Conservation (phyloP, 2,329 filamentous ascomycete genomes). For the Domatiomyces catenatus region DNA sequence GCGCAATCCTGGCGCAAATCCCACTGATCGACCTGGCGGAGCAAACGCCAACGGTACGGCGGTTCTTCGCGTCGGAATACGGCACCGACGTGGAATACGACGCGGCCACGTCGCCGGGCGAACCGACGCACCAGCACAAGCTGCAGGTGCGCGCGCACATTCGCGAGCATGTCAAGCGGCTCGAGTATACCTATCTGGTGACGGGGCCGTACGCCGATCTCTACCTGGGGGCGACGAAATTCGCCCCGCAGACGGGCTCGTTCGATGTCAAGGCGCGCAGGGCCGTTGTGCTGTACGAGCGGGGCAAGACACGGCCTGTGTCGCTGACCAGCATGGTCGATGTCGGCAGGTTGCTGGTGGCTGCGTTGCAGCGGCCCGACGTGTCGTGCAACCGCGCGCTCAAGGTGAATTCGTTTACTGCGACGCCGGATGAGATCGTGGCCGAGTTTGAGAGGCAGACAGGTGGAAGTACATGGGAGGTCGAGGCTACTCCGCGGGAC, state of each 20-base stretch:
- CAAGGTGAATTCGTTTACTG: slow-evolving; percentile 54
- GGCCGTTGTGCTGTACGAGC: slow-evolving; percentile 46
- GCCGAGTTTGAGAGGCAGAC: slow-evolving; percentile 52
- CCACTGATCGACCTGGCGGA: slow-evolving; percentile 46
- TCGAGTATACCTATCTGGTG: slow-evolving; percentile 52
- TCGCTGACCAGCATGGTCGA: slow-evolving; percentile 56
- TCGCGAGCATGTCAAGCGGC: slow-evolving; percentile 31
- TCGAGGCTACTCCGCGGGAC: slow-evolving; percentile 37
- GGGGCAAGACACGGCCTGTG: slow-evolving; percentile 43
- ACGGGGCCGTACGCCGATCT: slow-evolving; percentile 55
- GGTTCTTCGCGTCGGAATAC: slow-evolving; percentile 55
- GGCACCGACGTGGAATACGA: slow-evolving; percentile 50
- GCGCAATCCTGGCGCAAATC: slow-evolving; percentile 44
- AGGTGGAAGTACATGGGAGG: slow-evolving; percentile 34
- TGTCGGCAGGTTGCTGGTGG: slow-evolving; percentile 49
- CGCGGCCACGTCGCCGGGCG: slow-evolving; percentile 35
- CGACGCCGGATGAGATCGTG: slow-evolving; percentile 46
- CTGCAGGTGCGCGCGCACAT: slow-evolving; percentile 48
- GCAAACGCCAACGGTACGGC: slow-evolving; percentile 35
- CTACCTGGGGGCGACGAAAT: slow-evolving; percentile 30
- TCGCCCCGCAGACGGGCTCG: slow-evolving; percentile 28
- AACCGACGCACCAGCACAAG: slow-evolving; percentile 55
- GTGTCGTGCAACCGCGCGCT: slow-evolving; percentile 39
- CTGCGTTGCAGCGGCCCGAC: slow-evolving; percentile 42
- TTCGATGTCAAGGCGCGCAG: slow-evolving; percentile 42